Evolutionary conservation across 768 basidiomycete genomes (phyloP).

Genomic region (Phylloporus sp.): DNA sequence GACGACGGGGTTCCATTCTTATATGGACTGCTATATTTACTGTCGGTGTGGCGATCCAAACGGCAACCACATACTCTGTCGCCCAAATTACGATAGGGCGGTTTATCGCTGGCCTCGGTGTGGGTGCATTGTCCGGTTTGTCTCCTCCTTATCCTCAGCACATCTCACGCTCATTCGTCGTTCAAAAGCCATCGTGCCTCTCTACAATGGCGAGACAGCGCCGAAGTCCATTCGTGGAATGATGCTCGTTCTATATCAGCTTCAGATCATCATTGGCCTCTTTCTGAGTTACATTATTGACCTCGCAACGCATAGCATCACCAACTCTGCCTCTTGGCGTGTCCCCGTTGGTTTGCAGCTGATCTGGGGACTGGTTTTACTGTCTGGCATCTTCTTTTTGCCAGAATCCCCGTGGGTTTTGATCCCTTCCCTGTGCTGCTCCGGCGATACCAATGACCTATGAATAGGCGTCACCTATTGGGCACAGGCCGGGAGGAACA

Average conservation of each 20-base stretch:
- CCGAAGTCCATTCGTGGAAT: constrained; percentile 71
- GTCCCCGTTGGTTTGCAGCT: constrained; percentile 13
- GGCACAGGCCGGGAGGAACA: neutral
- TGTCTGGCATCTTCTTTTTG: constrained; percentile 12
- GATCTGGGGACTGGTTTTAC: constrained; percentile 9
- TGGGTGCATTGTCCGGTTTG: constrained; percentile 13
- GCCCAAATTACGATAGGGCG: constrained; percentile 12
- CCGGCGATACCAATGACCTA: neutral
- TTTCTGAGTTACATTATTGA: constrained; percentile 70
- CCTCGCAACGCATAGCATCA: constrained; percentile 10
- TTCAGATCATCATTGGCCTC: constrained; percentile 67
- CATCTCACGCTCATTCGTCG: neutral
- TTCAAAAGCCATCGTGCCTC: constrained; percentile 48
- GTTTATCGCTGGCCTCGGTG: constrained; percentile 12
- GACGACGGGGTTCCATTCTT: constrained; percentile 12
- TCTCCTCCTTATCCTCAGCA: neutral
- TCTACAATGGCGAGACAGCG: constrained; percentile 76
- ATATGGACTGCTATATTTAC: constrained; percentile 14
- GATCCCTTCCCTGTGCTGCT: neutral
- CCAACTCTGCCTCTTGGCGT: constrained; percentile 14
- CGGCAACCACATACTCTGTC: constrained; percentile 12
- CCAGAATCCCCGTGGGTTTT: constrained; percentile 14
- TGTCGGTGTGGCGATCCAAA: constrained; percentile 11
- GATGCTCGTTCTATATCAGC: constrained; percentile 67
- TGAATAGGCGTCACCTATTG: constrained; percentile 10